A percentile compares a stretch with the other conserved stretches of the same genome.
Conservation (phyloP, 345 rosid species). For the Brassica cretica region DNA sequence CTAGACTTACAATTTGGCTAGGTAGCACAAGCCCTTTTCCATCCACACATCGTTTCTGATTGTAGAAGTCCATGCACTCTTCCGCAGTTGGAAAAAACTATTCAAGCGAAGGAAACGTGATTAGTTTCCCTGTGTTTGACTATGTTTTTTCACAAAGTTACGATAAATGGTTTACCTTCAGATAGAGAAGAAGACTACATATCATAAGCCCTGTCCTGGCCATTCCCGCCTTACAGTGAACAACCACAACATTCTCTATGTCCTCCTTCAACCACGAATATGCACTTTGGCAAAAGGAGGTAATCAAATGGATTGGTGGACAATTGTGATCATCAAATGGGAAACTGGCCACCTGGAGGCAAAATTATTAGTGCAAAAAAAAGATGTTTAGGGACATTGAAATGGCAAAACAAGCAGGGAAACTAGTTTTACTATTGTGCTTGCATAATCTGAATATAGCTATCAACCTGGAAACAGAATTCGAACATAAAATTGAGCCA, state of each 20-base stretch:
- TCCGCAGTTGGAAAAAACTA: constrained; percentile 94
- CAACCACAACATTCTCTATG: constrained; percentile 89
- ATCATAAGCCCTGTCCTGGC: constrained; percentile 94
- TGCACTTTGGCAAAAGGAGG: constrained; percentile 82
- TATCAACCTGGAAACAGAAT: not conserved
- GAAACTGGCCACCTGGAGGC: constrained; percentile 78
- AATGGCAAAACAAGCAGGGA: not conserved
- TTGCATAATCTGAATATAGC: constrained; percentile 1
- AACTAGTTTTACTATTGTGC: constrained; percentile 5
- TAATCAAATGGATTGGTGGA: constrained; percentile 79
- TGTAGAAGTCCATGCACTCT: constrained; percentile 84
- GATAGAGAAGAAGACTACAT: constrained; percentile 77
- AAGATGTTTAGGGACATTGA: not conserved
- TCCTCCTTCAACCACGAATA: constrained; percentile 88
- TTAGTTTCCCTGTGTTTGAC: constrained; percentile 6
- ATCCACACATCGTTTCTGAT: constrained; percentile 83
- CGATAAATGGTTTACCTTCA: constrained; percentile 48
- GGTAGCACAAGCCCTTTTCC: constrained; percentile 87
- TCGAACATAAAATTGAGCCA: constrained; percentile 5
- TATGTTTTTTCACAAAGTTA: constrained; percentile 16
- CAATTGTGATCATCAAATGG: constrained; percentile 91
- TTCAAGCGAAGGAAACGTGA: constrained; percentile 21
- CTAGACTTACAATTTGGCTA: constrained; percentile 75
- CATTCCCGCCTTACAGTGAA: constrained; percentile 95
- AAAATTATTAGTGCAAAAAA: not conserved